A percentile compares a stretch with the other conserved stretches of the same genome.
Conservation (phyloP, 169 alveolate species). For the Theileria luwenshuni region DNA sequence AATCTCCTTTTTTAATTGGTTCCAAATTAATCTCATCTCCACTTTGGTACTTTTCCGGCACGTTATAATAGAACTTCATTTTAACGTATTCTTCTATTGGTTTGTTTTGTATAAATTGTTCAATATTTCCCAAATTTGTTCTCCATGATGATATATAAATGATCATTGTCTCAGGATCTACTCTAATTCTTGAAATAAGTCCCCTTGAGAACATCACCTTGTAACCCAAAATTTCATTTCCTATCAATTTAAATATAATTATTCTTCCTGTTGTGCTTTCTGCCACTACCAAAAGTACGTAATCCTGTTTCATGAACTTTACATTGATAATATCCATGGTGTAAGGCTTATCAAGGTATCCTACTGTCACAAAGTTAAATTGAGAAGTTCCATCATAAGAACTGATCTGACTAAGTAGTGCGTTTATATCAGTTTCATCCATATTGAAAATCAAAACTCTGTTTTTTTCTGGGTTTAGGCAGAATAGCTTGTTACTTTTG, state of each 20-base stretch:
- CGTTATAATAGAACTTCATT: slow-evolving; percentile 37
- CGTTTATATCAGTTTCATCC: too few relatives aligned
- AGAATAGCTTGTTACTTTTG: slow-evolving; percentile 8
- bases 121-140: slow-evolving; percentile 25
- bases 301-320: background rate
- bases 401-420: background rate
- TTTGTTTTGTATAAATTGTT: slow-evolving; percentile 22
- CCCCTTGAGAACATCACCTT: slow-evolving; percentile 39
- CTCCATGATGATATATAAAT: slow-evolving; percentile 56
- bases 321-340: slow-evolving; percentile 26
- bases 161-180: background rate
- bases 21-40: slow-evolving; percentile 31
- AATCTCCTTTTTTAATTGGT: slow-evolving; percentile 36
- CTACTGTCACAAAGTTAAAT: slow-evolving; percentile 5
- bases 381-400: slow-evolving; percentile 16
- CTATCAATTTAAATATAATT: slow-evolving; percentile 19
- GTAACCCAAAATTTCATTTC: slow-evolving; percentile 13
- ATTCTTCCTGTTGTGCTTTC: slow-evolving; percentile 56
- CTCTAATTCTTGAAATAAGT: background rate
- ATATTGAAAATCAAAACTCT: slow-evolving; percentile 8
- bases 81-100: slow-evolving; percentile 26
- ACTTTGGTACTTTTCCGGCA: slow-evolving; percentile 32
- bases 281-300: slow-evolving; percentile 28
- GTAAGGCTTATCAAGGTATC: slow-evolving; percentile 23
- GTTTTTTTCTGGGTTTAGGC: slow-evolving; percentile 37